Percentiles rank a stretch among this genome's conserved stretches.
Evolutionary conservation across 257 asterid genomes (phyloP).

Genomic region (Ocimum tenuiflorum): DNA sequence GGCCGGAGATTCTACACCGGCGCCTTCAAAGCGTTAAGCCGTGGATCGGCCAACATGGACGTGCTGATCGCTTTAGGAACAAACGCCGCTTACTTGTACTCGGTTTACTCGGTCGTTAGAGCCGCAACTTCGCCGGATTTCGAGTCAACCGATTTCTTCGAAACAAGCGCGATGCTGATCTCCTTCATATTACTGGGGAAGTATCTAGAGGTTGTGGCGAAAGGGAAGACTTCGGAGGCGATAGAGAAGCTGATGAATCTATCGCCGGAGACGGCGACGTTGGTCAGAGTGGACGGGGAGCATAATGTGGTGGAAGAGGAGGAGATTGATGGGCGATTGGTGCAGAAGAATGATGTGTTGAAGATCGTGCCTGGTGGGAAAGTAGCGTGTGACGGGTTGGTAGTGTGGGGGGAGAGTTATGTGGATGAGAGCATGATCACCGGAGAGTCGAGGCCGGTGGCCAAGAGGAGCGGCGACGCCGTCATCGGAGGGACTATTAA

Average conservation of each 20-base stretch:
- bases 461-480: slow-evolving; percentile 36
- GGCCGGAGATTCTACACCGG: slow-evolving; percentile 57
- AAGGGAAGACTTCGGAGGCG: slow-evolving; percentile 68
- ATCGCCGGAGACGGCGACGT: slow-evolving; percentile 45
- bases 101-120: slow-evolving; percentile 48
- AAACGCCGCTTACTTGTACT: slow-evolving; percentile 60
- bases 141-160: slow-evolving; percentile 53
- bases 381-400: slow-evolving; percentile 56
- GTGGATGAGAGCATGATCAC: slow-evolving; percentile 69
- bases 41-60: slow-evolving; percentile 66
- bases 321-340: slow-evolving; percentile 46
- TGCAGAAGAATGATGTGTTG: slow-evolving; percentile 51
- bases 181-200: slow-evolving; percentile 62
- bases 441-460: slow-evolving; percentile 51
- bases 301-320: slow-evolving; percentile 43
- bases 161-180: slow-evolving; percentile 65
- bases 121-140: slow-evolving; percentile 41
- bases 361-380: slow-evolving; percentile 62
- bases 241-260: slow-evolving; percentile 59
- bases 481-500: slow-evolving; percentile 65
- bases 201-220: slow-evolving; percentile 58
- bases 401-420: slow-evolving; percentile 55
- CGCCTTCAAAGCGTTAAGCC: slow-evolving; percentile 41
- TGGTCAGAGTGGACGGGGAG: slow-evolving; percentile 32
- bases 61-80: slow-evolving; percentile 62